Evolutionary conservation across 352 stramenopile species (phyloP), one percentile per base, ranked within the genome.

Genomic region (Globisporangium mamillatum): DNA sequence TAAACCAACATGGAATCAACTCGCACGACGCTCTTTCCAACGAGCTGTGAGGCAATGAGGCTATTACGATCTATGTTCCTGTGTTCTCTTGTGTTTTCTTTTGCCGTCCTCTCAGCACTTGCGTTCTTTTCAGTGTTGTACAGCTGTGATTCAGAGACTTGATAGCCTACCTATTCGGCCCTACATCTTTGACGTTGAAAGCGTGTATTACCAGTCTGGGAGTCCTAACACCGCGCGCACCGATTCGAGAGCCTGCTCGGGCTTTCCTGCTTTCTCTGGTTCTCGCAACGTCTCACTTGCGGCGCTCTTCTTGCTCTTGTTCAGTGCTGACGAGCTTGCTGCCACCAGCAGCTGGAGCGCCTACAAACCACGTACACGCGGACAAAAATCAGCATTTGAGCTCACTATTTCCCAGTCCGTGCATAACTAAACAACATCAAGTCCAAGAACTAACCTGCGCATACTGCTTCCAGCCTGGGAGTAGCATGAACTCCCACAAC

Each of bases 381-480:
- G 34, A 10, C 8, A 41, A 41, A 41, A 18, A 14, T 6, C 36
- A 18, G 1, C 36, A 44, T 44, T 44, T 44, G 36, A 44, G 36
- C 12, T 18, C 10, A 44, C 1, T 16, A 44, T 44, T 44, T 44
- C 36, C 36, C 6, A 44, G 36, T 44, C 9, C 36, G 0, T 18
- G 9, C 36, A 44, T 4, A 14, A 44, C 4, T 5, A 44, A 48
- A 7, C 41, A n/a, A 48, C 4, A 20, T 4, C 29, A 32, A 32
- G 4, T 8, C 29, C 29, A 8, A 48, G 41, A 7, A 48, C 41
- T 16, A 48, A 79, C 72, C 72, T 64, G 22, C 6, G 70, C 68
- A 27, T 60, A 75, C 54, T 81, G 72, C 66, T 69, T 64, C 75
- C 72, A 81, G 10, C 75, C 75, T 0, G 75, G 72, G 4, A 75